A percentile compares a stretch with the other conserved stretches of the same genome.
Evolutionary conservation across 2,329 filamentous ascomycete species (phyloP).

Genomic region (Alternaria panax): DNA sequence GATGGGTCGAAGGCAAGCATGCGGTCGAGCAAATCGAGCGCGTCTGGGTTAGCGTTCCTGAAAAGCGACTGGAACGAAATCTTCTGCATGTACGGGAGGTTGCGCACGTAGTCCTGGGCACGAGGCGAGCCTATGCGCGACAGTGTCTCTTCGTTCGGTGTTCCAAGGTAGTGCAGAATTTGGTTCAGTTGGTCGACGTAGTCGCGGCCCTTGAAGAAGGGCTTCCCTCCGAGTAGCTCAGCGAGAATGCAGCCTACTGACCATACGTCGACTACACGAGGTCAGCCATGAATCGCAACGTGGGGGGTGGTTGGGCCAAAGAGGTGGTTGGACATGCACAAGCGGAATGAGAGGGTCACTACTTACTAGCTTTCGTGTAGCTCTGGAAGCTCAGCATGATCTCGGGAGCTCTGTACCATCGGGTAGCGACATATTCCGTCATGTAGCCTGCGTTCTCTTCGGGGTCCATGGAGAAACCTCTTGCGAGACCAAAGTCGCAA

Average conservation of each 20-base stretch:
- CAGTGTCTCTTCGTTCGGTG: constrained; percentile 93
- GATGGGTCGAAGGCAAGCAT: constrained; percentile 98
- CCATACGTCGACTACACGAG: constrained; percentile 87
- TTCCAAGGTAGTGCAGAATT: constrained; percentile 97
- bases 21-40: constrained; percentile 90
- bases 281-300: constrained; percentile 27
- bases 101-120: constrained; percentile 97
- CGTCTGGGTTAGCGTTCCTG: constrained; percentile 93
- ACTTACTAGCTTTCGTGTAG: constrained; percentile 92
- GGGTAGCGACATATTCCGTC: constrained; percentile 98
- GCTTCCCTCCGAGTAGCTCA: constrained; percentile 91
- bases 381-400: constrained; percentile 99
- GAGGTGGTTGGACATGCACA: neutral
- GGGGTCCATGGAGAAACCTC: constrained; percentile 95
- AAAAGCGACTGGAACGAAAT: constrained; percentile 88
- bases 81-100: constrained; percentile 94
- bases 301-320: too few relatives aligned
- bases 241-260: constrained; percentile 98
- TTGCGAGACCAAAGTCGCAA: constrained; percentile 94
- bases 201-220: constrained; percentile 99
- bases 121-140: constrained; percentile 92
- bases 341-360: neutral
- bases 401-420: constrained; percentile 98
- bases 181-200: constrained; percentile 99
- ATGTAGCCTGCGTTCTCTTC: constrained; percentile 99